These are phyloP conservation scores for Populus simonii DNA, from an alignment of 345 rosid species.

Conservation along the genomic window DNA sequence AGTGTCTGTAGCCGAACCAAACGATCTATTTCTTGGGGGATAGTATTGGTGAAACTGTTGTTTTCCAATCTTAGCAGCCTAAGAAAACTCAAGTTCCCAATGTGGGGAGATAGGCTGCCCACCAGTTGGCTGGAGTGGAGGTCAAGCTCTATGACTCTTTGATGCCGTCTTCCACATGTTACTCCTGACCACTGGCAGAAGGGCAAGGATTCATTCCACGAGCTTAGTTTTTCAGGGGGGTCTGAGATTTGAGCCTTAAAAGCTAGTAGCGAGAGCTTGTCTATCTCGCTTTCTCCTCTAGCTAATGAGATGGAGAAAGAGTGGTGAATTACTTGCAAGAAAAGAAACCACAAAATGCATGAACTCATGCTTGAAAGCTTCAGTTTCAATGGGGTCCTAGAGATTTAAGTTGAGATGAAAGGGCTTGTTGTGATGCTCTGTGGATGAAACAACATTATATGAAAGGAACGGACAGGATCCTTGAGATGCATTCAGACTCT, in stretches of 20 bases:
- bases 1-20: constrained; percentile 4
- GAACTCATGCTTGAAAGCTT: neutral
- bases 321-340: neutral
- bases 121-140: neutral
- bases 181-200: constrained; percentile 13
- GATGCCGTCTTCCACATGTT: neutral
- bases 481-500: no score
- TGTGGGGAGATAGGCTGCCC: constrained; percentile 5
- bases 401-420: no score
- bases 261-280: neutral
- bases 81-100: constrained; percentile 13
- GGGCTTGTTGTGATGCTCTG: neutral
- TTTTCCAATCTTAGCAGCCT: neutral
- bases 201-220: constrained; percentile 7
- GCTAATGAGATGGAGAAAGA: neutral
- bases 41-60: constrained; percentile 1
- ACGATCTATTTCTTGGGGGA: constrained; percentile 16
- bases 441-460: neutral
- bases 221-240: neutral
- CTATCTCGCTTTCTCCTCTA: neutral
- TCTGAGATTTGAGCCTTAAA: neutral
- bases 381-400: neutral
- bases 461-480: neutral
- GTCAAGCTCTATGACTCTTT: neutral
- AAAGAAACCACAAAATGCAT: neutral